Evolutionary conservation across 768 basidiomycete genomes (phyloP), one percentile per base, ranked within the genome.

Genomic region (Psilocybe subaeruginosa): DNA sequence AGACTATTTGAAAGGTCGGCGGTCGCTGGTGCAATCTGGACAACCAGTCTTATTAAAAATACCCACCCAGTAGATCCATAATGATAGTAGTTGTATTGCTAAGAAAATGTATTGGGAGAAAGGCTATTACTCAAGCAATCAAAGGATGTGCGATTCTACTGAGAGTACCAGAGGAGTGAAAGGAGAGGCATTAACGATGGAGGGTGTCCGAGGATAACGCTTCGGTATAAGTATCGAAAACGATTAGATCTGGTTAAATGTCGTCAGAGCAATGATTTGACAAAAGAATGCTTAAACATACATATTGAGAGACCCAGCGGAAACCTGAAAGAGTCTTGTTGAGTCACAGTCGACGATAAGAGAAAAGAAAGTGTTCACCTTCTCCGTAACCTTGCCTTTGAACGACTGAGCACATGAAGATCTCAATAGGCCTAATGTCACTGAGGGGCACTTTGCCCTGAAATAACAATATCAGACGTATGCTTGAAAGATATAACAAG

Each of bases 371-470:
- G 52, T 33, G 17, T 30, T 50, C 27, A 88, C 96, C 97, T 80
- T 99, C 97, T 62, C 95, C 97, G 74, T 99, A 99, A 53, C 97
- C 97, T 76, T 97, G 95, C 75, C 97, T 85, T 85, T 97, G 95
- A 58, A 99, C 97, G 59, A 99, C 97, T 12, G 97, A 99, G 82
- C 96, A 98, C 97, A 99, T 99, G 88, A 98, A 99, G 68, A 99
- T 85, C 74, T 99, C 97, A 75, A 99, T 98, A 16, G 97, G 97
- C 62, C 97, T 88, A 68, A 99, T 99, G 75, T 98, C 97, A 68
- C 82, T 92, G 72, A 99, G 86, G 62, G 95, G 97, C 41, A 97
- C 93, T 76, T 99, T 99, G 74, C 97, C 97, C 96, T 97, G 67
- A 35, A 43, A 27, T 31, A 19, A 37, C 14, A 43, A 14, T 56